phyloP scores from a whole-genome alignment of 106 monocot species.

The Amphibolis antarctica region DNA sequence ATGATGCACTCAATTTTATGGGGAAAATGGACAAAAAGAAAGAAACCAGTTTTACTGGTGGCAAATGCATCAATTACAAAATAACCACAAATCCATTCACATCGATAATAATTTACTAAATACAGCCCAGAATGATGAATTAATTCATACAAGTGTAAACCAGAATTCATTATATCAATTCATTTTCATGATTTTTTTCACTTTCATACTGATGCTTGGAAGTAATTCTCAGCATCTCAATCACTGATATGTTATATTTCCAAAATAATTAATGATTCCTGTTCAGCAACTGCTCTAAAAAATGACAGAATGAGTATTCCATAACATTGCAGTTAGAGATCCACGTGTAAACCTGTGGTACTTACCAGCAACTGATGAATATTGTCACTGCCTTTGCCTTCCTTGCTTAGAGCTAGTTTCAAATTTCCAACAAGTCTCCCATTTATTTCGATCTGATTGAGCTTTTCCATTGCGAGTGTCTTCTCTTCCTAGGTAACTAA shows the following conservation, averaged over 20 bases:
- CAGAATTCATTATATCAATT: background rate
- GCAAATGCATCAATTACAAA: too few relatives aligned
- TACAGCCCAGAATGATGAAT: background rate
- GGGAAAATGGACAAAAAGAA: too few relatives aligned
- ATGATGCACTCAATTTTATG: too few relatives aligned
- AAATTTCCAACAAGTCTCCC: constrained; percentile 27
- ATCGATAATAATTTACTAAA: background rate
- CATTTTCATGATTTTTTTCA: background rate
- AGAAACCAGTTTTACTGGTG: too few relatives aligned
- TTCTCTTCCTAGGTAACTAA: constrained; percentile 40
- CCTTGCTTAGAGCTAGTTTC: constrained; percentile 24
- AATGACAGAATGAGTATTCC: too few relatives aligned
- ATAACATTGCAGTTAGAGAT: background rate
- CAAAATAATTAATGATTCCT: too few relatives aligned
- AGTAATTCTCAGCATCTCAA: background rate
- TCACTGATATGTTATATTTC: too few relatives aligned
- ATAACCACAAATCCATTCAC: too few relatives aligned
- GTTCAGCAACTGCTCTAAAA: too few relatives aligned
- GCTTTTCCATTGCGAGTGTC: constrained; percentile 42
- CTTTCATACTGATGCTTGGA: background rate
- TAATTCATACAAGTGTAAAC: too few relatives aligned
- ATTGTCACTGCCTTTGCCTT: constrained; percentile 24
- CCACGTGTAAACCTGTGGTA: background rate
- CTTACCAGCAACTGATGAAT: constrained; percentile 47
- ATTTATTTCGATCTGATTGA: constrained; percentile 40